Conservation (phyloP, 352 stramenopile genomes). For the Phytophthora podocarpi region DNA sequence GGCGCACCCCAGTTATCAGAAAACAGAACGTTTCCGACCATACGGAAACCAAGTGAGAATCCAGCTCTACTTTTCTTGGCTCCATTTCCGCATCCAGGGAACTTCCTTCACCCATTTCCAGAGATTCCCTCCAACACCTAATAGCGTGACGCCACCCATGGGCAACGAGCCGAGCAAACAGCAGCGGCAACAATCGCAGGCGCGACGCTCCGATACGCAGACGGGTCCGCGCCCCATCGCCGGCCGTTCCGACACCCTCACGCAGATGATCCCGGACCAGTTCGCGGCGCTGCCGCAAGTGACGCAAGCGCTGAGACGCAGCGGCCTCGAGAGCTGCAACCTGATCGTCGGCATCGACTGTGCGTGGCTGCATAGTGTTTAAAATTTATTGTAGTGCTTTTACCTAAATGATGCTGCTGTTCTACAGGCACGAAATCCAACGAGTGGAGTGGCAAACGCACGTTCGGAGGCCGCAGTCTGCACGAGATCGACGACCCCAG, state of each 20-base stretch:
- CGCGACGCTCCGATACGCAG: conserved; percentile 30
- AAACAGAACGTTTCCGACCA: conserved; percentile 13
- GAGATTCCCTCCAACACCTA: background rate
- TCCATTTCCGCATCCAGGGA: conserved; percentile 21
- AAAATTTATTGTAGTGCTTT: background rate
- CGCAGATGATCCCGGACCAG: conserved; percentile 71
- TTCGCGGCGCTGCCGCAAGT: conserved; percentile 75
- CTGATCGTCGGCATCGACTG: conserved; percentile 88
- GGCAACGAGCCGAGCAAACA: conserved; percentile 35
- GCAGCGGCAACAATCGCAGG: conserved; percentile 6
- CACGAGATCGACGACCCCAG: conserved; percentile 64
- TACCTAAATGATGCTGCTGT: conserved; percentile 1
- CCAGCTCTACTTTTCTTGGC: conserved; percentile 11
- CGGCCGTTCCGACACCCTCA: conserved; percentile 22
- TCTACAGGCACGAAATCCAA: conserved; percentile 88
- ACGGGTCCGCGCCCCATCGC: conserved; percentile 43
- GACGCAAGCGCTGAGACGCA: conserved; percentile 66
- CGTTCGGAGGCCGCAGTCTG: conserved; percentile 71
- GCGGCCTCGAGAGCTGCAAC: conserved; percentile 87
- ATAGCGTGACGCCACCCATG: conserved; percentile 18
- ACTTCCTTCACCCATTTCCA: conserved; percentile 1
- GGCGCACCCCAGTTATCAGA: conserved; percentile 15
- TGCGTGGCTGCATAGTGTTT: conserved; percentile 36
- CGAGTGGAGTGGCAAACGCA: conserved; percentile 88
- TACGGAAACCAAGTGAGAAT: conserved; percentile 28